Percentiles rank a stretch among this genome's conserved stretches.
Conservation (phyloP, 2,329 filamentous ascomycete genomes). For the Penicillium sp. region DNA sequence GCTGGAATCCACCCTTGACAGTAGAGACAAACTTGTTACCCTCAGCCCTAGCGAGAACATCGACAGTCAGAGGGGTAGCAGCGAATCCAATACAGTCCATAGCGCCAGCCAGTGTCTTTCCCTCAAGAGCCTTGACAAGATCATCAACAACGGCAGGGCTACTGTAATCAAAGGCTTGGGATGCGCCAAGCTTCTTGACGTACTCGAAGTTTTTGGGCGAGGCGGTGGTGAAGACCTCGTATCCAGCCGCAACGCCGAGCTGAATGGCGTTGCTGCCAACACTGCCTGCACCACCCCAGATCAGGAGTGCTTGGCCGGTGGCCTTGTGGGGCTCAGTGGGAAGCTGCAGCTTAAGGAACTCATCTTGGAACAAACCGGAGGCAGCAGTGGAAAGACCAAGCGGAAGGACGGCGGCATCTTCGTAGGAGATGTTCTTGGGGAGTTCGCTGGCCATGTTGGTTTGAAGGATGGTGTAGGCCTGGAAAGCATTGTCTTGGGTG, state of each 20-base stretch:
- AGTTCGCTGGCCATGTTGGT: constrained; percentile 23
- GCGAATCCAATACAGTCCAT: constrained; percentile 2
- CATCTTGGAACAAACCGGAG: constrained; percentile 29
- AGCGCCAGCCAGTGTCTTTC: constrained; percentile 1
- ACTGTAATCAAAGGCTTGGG: constrained; percentile 4
- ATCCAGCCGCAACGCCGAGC: constrained; percentile 2
- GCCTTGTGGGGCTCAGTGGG: constrained; percentile 5
- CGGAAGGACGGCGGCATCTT: constrained; percentile 33
- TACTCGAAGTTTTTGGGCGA: constrained; percentile 23
- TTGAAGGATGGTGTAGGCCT: constrained; percentile 29
- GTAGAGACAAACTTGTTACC: constrained; percentile 3
- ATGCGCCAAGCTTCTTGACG: not conserved
- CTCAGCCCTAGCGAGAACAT: not conserved
- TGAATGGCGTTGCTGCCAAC: constrained; percentile 14
- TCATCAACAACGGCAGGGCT: not conserved
- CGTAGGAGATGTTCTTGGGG: constrained; percentile 28
- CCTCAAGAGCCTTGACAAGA: not conserved
- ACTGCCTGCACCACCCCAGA: constrained; percentile 20
- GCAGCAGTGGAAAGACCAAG: constrained; percentile 34
- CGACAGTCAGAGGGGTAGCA: not conserved
- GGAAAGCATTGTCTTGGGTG: constrained; percentile 9
- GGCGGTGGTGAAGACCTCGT: constrained; percentile 3
- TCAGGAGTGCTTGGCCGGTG: constrained; percentile 21
- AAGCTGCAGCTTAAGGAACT: constrained; percentile 20
- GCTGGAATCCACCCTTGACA: not conserved